Base-by-base conservation (phyloP, 2,329 filamentous ascomycete genomes). In the Scedosporium minutisporum region DNA sequence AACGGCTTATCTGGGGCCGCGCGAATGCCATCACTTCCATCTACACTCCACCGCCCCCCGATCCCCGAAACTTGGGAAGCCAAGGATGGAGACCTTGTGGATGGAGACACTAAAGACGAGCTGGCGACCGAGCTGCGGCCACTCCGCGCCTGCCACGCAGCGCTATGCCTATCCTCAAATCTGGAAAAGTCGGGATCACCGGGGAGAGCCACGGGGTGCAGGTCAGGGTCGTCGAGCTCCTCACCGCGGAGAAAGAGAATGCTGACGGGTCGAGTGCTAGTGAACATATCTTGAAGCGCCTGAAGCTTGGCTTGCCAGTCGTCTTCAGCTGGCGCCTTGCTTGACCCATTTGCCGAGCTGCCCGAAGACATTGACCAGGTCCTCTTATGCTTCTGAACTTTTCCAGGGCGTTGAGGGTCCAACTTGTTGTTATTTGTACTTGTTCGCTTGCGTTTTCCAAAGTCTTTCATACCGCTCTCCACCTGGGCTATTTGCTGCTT, bases 281-380 rank as follows among this genome's bases (percentile, higher is more conserved):
- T 90, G 71, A 95, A 95, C 91, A 95, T 95, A 69, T 93, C 90
- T 73, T 93, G 89, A 48, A 93, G 78, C 1, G 85, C 88, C 67
- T 88, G 87, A 29, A 95, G 79, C 74, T 93, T 93, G 73, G 84
- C 83, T 69, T 92, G 88, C 25, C 93, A 74, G 69, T 95, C 91
- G 69, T 95, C 90, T 71, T 89, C 87, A 27, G 85, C 75, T 0
- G 83, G 78, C n/a, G 78, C 70, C 23, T 83, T 77, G 6, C 71
- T 73, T 3, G 79, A 77, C 18, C 75, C 80, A 14, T 80, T 81
- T 3, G 80, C 81, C 3, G 87, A 89, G 70, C 86, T 87, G 38
- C 84, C 78, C 5, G 93, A 97, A 25, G 91, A 93, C 82, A 96
- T 91, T 9, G 93, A 97, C 92, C 93, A 97, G 0, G 92, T 96